Evolutionary conservation across 1,139 yeast species (phyloP), one percentile per base, ranked within the genome.

Genomic region (Nakaseomyces sp.): DNA sequence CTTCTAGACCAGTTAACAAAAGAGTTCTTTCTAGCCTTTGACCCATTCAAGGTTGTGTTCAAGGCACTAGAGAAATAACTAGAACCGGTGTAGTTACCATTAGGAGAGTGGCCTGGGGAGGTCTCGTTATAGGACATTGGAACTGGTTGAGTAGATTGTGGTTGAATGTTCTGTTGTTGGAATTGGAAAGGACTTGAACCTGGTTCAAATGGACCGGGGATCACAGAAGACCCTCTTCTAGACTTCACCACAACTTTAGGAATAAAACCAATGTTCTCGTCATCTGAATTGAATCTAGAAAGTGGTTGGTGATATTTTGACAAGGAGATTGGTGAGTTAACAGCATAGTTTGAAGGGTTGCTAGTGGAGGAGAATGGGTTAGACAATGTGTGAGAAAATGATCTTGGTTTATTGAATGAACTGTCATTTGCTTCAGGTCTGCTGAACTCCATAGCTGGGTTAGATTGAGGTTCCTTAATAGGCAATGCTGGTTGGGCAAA

Each of bases 211-310:
- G 38, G 38, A 2, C 36, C 36, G 6, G 24, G 24, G 5, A 35
- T 7, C 4, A 54, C 54, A 20, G 51, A 51, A 1, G 66, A 63
- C 33, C 59, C 54, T 45, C 66, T 60, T 46, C 66, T 57, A 17
- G 63, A 54, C 41, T 56, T 56, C 12, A 63, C 63, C 20, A 61
- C 48, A 13, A 63, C 60, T 45, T 59, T 62, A 39, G 65, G 67
- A 25, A 61, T 53, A 25, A 59, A 60, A 17, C 64, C 66, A 18
- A 55, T 31, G 41, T 59, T 56, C 42, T 63, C 66, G 40, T 60
- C 63, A 25, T 53, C 60, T 18, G 32, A 25, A 24, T 41, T n/a
- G 45, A 43, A 8, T 18, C 30, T 35, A 3, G 38, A 20, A 22
- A 35, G 38, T 16, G 40, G 48, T 22, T 6, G 53, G 46, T 20